These are phyloP conservation scores for Pseudogymnoascus sp. DNA, from an alignment of 2,329 filamentous ascomycete genomes.

Conservation along the genomic window DNA sequence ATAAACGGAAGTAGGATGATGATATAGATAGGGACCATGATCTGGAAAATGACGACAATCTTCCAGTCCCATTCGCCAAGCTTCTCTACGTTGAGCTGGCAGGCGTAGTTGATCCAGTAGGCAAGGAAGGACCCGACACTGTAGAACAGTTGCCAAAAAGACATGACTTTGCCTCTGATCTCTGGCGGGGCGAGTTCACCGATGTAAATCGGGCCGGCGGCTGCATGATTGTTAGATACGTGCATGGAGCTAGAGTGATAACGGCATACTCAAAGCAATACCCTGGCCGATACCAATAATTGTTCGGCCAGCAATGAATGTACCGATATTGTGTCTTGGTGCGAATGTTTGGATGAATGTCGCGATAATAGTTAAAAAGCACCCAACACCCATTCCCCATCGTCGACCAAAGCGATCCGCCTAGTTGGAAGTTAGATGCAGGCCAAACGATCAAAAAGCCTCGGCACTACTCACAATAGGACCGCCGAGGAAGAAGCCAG, in stretches of 20 bases:
- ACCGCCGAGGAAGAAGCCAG: slow-evolving; percentile 61
- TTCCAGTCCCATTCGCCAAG: slow-evolving; percentile 68
- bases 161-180: slow-evolving; percentile 60
- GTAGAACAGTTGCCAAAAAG: slow-evolving; percentile 62
- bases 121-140: slow-evolving; percentile 57
- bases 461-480: slow-evolving; percentile 37
- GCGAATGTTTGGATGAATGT: slow-evolving; percentile 62
- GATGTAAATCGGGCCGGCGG: slow-evolving; percentile 62
- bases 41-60: slow-evolving; percentile 64
- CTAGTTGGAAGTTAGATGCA: slow-evolving; percentile 13
- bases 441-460: not conserved
- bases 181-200: slow-evolving; percentile 56
- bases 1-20: slow-evolving; percentile 54
- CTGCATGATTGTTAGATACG: slow-evolving; percentile 27
- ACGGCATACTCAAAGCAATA: slow-evolving; percentile 47
- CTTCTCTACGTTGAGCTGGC: slow-evolving; percentile 41
- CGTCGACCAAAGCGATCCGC: slow-evolving; percentile 54
- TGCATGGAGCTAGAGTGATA: not conserved
- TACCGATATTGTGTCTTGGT: slow-evolving; percentile 49
- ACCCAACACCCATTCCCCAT: slow-evolving; percentile 56
- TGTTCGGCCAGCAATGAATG: slow-evolving; percentile 60
- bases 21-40: slow-evolving; percentile 57
- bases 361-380: slow-evolving; percentile 55
- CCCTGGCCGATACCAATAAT: slow-evolving; percentile 64
- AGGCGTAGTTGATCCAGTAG: slow-evolving; percentile 57